phyloP scores from a whole-genome alignment of 2,329 filamentous ascomycete genomes.

The Penicillium sp. region DNA sequence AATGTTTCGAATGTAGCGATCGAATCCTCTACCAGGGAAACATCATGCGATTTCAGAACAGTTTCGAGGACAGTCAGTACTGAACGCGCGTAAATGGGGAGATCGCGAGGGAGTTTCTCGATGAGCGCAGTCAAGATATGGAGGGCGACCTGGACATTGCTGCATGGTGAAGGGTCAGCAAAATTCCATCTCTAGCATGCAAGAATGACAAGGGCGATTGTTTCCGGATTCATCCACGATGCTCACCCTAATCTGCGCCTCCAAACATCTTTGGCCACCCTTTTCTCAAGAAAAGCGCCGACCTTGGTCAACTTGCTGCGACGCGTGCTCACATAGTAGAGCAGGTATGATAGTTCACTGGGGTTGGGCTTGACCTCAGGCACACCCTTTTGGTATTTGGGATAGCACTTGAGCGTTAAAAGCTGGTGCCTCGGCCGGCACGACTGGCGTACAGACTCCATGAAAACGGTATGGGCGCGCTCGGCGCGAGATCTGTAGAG shows the following conservation, averaged over 20 bases:
- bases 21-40: conserved; percentile 89
- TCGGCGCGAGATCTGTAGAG: conserved; percentile 6
- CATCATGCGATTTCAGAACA: conserved; percentile 80
- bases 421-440: conserved; percentile 94
- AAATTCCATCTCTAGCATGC: background rate
- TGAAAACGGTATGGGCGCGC: conserved; percentile 29
- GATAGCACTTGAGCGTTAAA: conserved; percentile 93
- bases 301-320: conserved; percentile 96
- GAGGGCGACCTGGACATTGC: conserved; percentile 91
- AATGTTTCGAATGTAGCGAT: conserved; percentile 83
- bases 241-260: conserved; percentile 79
- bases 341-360: conserved; percentile 92
- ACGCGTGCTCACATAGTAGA: conserved; percentile 94
- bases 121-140: conserved; percentile 89
- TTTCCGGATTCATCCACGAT: background rate
- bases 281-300: conserved; percentile 89
- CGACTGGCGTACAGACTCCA: conserved; percentile 59
- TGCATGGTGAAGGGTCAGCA: conserved; percentile 35
- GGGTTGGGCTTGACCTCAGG: conserved; percentile 94
- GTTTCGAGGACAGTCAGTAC: conserved; percentile 81
- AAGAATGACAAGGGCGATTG: background rate
- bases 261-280: conserved; percentile 88
- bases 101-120: conserved; percentile 86
- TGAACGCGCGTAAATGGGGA: conserved; percentile 81
- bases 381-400: conserved; percentile 83